These are phyloP conservation scores for Zygoascus tannicola DNA, from an alignment of 805 yeast genomes.

Conservation along the genomic window DNA sequence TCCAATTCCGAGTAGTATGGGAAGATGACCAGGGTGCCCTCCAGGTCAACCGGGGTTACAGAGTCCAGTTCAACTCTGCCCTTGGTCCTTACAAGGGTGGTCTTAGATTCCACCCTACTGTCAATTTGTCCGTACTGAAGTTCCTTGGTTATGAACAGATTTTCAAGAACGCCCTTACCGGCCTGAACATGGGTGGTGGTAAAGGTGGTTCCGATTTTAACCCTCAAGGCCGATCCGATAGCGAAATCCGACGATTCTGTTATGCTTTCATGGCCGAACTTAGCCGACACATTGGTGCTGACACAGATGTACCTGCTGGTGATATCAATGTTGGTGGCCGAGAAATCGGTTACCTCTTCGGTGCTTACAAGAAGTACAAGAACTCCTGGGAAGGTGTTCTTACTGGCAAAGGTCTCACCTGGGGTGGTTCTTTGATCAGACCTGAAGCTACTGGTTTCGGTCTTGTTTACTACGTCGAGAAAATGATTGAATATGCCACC, in stretches of 20 bases:
- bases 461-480: conserved; percentile 90
- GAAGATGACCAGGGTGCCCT: conserved; percentile 88
- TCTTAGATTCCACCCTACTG: conserved; percentile 94
- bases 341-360: conserved; percentile 89
- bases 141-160: conserved; percentile 97
- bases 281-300: conserved; percentile 92
- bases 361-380: conserved; percentile 88
- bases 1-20: conserved; percentile 97
- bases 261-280: conserved; percentile 91
- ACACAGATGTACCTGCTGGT: conserved; percentile 99
- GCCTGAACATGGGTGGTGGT: conserved; percentile 98
- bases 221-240: conserved; percentile 89
- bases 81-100: conserved; percentile 99
- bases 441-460: conserved; percentile 99
- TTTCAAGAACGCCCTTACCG: conserved; percentile 96
- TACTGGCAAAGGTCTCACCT: conserved; percentile 94
- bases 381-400: conserved; percentile 95
- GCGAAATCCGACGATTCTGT: conserved; percentile 96
- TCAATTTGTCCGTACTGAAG: conserved; percentile 88
- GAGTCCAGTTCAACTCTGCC: conserved; percentile 97
- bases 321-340: conserved; percentile 98
- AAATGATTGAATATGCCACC: conserved; percentile 92
- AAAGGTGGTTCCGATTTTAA: conserved; percentile 98
- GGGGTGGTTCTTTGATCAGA: conserved; percentile 99
- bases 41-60: conserved; percentile 94